Evolutionary conservation across 2,329 filamentous ascomycete species (phyloP), one percentile per base, ranked within the genome.

Genomic region (Colletotrichum shisoi): DNA sequence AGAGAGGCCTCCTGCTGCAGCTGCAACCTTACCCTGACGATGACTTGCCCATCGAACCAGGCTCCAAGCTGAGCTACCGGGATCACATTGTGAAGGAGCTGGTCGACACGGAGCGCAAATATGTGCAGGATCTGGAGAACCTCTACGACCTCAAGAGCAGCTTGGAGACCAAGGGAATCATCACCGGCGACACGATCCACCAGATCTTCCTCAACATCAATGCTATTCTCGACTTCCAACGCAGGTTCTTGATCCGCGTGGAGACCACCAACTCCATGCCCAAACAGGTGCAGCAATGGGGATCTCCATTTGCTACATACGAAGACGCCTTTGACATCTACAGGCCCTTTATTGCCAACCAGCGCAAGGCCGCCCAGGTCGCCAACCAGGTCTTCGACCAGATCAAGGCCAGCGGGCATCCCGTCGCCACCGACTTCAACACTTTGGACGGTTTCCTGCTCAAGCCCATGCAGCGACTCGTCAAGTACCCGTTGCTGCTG

Each of bases 121-220:
- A 99, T 73, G 95, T 98, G 4, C 94, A 98, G 77, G 95, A 99
- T 81, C 81, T 99, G 60, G 94, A 98, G 77, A 94, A 97, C 72
- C 79, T 99, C 42, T 93, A 98, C 76, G 90, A 94, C 57, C 85
- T 98, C 75, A 98, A 97, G 80, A 94, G 92, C 79, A 87, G 90
- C 27, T 83, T 98, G 62, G 93, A 97, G 73, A 91, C 96, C 75
- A 93, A 90, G 71, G 93, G 93, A 44, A 88, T 93, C 44, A 88
- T 98, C 70, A 91, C 92, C 2, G 94, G 95, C 61, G 95, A 99
- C 76, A 87, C 90, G 11, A 90, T 97, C 24, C 94, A 98, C 79
- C 89, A 94, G 74, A 97, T 99, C 70, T 99, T 99, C 79, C 84
- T 98, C 69, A 99, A 99, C 79, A 88, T 98, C 75, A 97, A 98